Base-by-base conservation (phyloP, 2,329 filamentous ascomycete genomes). In the Mollisiaceae sp. region DNA sequence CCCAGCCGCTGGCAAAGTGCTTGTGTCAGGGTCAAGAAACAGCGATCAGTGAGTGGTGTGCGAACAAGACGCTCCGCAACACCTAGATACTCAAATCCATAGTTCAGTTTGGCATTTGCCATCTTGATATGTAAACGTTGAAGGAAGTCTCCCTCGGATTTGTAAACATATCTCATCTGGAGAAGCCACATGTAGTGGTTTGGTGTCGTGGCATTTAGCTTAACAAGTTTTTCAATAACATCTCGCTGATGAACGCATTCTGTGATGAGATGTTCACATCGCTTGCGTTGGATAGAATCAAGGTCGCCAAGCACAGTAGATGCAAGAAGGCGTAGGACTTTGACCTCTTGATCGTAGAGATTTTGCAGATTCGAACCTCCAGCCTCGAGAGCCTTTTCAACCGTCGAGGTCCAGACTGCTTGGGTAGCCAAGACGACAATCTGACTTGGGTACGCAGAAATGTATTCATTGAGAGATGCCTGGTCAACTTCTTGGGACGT, bases 241-340 rank as follows among this genome's bases (percentile, higher is more conserved):
- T 99, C 95, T 67, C 95, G 91, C 78, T 99, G 96, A 77, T 99
- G 95, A 15, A 99, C 95, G 76, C 95, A 98, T 77, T 99, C 96
- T 0, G 96, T 99, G 75, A 99, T 99, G 70, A 99, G 86, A 79
- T 97, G 94, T 78, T 99, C 95, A 79, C 94, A 99, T 82, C 97
- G 97, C 84, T 97, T 97, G 68, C 95, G 87, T 75, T 91, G 88
- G 59, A 97, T 91, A 8, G 92, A 83, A 70, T 94, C 91, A 24
- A 99, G 86, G 74, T 99, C 94, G 45, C 92, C 92, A 18, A 99
- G 84, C 14, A 99, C 95, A 2, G 93, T 94, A 45, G 91, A 86
- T 22, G 95, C 95, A 63, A 99, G 89, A 24, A 97, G 83, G 63
- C 92, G 89, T 54, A 99, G 88, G 35, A 97, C 87, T 73, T 91